phyloP scores from a whole-genome alignment of 768 basidiomycete species.

The Clitopilus passeckerianus region DNA sequence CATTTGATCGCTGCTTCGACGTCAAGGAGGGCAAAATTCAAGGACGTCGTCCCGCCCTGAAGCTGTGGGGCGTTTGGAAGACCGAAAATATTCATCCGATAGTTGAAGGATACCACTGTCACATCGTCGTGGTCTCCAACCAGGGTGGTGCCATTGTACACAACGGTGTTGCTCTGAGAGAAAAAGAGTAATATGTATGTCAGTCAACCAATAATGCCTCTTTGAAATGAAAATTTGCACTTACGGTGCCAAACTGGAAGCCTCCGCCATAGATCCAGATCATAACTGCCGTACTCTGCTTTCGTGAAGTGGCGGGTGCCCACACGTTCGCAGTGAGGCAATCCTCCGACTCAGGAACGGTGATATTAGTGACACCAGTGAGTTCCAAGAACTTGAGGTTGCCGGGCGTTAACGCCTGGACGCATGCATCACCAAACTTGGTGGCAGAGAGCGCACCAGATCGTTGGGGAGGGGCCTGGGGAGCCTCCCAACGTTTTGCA shows the following conservation, averaged over 20 bases:
- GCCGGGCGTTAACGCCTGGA: constrained; percentile 17
- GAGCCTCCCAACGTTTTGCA: constrained; percentile 27
- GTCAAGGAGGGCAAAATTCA: constrained; percentile 36
- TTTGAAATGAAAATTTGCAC: not conserved
- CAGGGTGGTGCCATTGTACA: constrained; percentile 25
- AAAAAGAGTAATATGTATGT: not conserved
- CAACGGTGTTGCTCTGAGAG: constrained; percentile 23
- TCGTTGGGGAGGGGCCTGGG: constrained; percentile 17
- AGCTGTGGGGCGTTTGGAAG: constrained; percentile 35
- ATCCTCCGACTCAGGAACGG: constrained; percentile 26
- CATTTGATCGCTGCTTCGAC: constrained; percentile 38
- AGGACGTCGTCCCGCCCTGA: constrained; percentile 14
- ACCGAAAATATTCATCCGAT: constrained; percentile 33
- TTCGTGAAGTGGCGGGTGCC: constrained; percentile 24
- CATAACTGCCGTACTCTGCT: constrained; percentile 29
- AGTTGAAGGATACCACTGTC: constrained; percentile 31
- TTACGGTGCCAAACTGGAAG: constrained; percentile 30
- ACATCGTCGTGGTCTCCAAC: constrained; percentile 31
- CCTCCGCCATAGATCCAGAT: constrained; percentile 36
- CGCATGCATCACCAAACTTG: constrained; percentile 25
- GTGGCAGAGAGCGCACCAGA: constrained; percentile 18
- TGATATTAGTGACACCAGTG: constrained; percentile 14
- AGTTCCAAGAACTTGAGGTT: constrained; percentile 19
- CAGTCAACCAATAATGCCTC: not conserved
- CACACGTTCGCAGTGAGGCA: constrained; percentile 35